These are phyloP conservation scores for Xylaria nigripes DNA, from an alignment of 495 filamentous ascomycete genomes.

Conservation along the genomic window DNA sequence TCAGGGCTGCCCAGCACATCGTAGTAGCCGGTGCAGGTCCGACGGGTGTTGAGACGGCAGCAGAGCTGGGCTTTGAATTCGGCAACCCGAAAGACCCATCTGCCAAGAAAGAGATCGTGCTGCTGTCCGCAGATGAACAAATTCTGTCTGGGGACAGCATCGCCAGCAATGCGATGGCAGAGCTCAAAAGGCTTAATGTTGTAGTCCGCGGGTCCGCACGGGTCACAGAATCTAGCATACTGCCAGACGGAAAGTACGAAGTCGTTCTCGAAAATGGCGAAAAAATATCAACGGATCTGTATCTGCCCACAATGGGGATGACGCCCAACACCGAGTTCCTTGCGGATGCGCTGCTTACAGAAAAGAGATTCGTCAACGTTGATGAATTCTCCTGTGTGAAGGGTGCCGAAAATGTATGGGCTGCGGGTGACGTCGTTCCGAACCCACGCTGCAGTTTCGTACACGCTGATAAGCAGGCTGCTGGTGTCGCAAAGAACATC, in stretches of 20 bases:
- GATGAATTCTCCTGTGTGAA: conserved; percentile 47
- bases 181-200: conserved; percentile 47
- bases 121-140: conserved; percentile 37
- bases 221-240: conserved; percentile 21
- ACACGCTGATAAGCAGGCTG: conserved; percentile 40
- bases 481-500: conserved; percentile 39
- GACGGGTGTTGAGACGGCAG: conserved; percentile 37
- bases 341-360: conserved; percentile 40
- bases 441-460: conserved; percentile 39
- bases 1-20: conserved; percentile 33
- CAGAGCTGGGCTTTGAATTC: conserved; percentile 39
- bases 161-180: conserved; percentile 24
- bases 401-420: conserved; percentile 41
- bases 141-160: conserved; percentile 34
- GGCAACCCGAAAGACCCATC: conserved; percentile 27
- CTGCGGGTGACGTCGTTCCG: conserved; percentile 43
- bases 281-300: conserved; percentile 45
- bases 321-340: conserved; percentile 56
- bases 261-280: conserved; percentile 32
- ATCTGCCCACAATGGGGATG: conserved; percentile 55
- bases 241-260: conserved; percentile 30
- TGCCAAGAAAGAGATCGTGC: conserved; percentile 35
- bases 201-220: conserved; percentile 32
- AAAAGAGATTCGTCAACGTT: conserved; percentile 45
- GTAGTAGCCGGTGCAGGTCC: conserved; percentile 37